Evolutionary conservation across 2,329 filamentous ascomycete genomes (phyloP), one percentile per base, ranked within the genome.

Genomic region (Fusarium pseudoanthophilum): DNA sequence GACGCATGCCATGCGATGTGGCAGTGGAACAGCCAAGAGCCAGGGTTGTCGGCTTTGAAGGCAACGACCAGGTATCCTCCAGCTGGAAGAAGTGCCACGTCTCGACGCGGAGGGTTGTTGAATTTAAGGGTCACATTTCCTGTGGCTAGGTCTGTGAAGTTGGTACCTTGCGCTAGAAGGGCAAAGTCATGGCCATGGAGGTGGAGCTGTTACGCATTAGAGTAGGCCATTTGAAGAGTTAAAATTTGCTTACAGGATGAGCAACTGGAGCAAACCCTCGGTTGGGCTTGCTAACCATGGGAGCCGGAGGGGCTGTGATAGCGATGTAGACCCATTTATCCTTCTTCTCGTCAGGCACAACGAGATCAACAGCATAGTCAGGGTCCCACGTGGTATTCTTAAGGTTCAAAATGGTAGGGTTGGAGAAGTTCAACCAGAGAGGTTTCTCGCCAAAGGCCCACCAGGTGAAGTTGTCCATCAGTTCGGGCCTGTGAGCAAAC

Each of bases 121-220:
- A 67, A 71, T 4, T 67, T 71, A 4, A 72, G 63, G 18, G 11
- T 43, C 2, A 61, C 51, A 7, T 51, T 45, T 13, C 55, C 37
- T 15, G 15, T 52, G 1, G 43, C 37, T 4, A 36, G 20, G 10
- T 48, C n/a, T 4, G 49, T 11, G 18, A 45, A 59, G 36, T 64
- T 57, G 8, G 36, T 40, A 1, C 67, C 69, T 36, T 71, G 69
- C 1, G 69, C 69, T 6, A 71, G 52, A 9, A 72, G 67, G 3
- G 62, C 62, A 39, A 72, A 71, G 62, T 67, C 69, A 7, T 71
- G 69, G 2, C 67, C 69, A 11, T 72, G 62, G 7, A 72, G 69
- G 58, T 72, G 36, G 15, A 43, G 56, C 53, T 26, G 2, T 1
- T 2, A 4, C 15, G 9, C 9, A 9, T 21, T 24, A 52, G 16